Evolutionary conservation across 108 stramenopile species (phyloP).

Genomic region (Skeletonema potamos): DNA sequence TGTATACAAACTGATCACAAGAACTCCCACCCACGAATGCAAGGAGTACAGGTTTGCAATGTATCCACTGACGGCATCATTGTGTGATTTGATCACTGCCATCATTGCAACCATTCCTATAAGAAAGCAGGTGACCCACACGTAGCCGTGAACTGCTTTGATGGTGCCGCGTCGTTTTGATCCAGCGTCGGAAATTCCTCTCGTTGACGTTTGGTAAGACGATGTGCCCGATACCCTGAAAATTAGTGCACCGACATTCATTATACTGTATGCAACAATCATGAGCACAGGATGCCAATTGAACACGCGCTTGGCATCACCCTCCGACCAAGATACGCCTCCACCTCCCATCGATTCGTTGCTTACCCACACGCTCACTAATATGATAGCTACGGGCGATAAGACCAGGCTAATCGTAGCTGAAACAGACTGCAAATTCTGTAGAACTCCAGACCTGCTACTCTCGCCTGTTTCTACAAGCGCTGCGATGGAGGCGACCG

Average conservation of each 20-base stretch:
- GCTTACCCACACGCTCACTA: slow-evolving; percentile 45
- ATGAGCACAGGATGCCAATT: slow-evolving; percentile 84
- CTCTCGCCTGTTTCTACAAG: neutral
- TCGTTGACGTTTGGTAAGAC: slow-evolving; percentile 16
- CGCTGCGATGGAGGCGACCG: too few species aligned
- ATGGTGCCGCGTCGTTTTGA: slow-evolving; percentile 31
- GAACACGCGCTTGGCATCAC: slow-evolving; percentile 68
- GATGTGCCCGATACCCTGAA: slow-evolving; percentile 49
- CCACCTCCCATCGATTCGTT: slow-evolving; percentile 17
- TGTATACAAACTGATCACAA: slow-evolving; percentile 52
- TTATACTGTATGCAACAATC: slow-evolving; percentile 63
- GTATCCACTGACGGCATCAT: slow-evolving; percentile 59
- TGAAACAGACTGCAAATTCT: slow-evolving; percentile 20
- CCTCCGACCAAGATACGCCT: slow-evolving; percentile 51
- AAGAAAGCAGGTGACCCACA: slow-evolving; percentile 55
- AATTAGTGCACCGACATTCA: slow-evolving; percentile 61
- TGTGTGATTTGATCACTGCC: slow-evolving; percentile 74
- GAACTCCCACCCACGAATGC: slow-evolving; percentile 76
- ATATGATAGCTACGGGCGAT: slow-evolving; percentile 25
- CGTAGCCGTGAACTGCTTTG: slow-evolving; percentile 48
- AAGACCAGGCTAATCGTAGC: slow-evolving; percentile 12
- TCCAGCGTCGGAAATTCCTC: neutral
- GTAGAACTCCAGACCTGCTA: slow-evolving; percentile 8
- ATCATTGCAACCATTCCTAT: slow-evolving; percentile 55
- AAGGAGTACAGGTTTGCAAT: slow-evolving; percentile 80